Conservation (phyloP, 805 yeast genomes). For the Wickerhamia fluorescens region DNA sequence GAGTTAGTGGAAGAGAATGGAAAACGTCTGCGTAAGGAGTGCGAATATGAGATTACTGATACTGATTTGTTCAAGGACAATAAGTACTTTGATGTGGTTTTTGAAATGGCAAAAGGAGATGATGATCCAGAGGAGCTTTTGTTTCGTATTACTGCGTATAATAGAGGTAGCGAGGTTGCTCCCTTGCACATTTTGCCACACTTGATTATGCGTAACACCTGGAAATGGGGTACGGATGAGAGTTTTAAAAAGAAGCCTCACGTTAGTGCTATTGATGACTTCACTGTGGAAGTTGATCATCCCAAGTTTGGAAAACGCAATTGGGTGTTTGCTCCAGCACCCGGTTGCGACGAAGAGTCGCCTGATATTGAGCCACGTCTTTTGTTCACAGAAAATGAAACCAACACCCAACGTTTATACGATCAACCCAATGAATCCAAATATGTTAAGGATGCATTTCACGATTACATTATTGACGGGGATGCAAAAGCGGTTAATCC, state of each 20-base stretch:
- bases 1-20: conserved; percentile 63
- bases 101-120: conserved; percentile 84
- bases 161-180: conserved; percentile 77
- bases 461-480: conserved; percentile 66
- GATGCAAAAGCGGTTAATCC: conserved; percentile 63
- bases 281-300: conserved; percentile 55
- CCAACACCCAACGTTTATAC: conserved; percentile 66
- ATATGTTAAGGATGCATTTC: conserved; percentile 86
- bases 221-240: conserved; percentile 79
- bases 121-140: conserved; percentile 73
- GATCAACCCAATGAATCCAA: conserved; percentile 49
- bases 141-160: conserved; percentile 83
- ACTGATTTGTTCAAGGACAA: conserved; percentile 68
- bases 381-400: conserved; percentile 84
- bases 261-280: conserved; percentile 33
- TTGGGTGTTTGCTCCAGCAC: conserved; percentile 75
- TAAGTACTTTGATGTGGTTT: conserved; percentile 79
- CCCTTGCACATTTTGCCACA: conserved; percentile 86
- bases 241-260: conserved; percentile 46
- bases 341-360: conserved; percentile 48
- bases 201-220: conserved; percentile 75
- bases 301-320: conserved; percentile 58
- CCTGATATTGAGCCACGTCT: conserved; percentile 70
- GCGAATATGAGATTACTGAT: conserved; percentile 78
- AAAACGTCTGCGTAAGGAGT: conserved; percentile 56